Evolutionary conservation across 352 stramenopile genomes (phyloP).

Genomic region (Ophiocytium majus): DNA sequence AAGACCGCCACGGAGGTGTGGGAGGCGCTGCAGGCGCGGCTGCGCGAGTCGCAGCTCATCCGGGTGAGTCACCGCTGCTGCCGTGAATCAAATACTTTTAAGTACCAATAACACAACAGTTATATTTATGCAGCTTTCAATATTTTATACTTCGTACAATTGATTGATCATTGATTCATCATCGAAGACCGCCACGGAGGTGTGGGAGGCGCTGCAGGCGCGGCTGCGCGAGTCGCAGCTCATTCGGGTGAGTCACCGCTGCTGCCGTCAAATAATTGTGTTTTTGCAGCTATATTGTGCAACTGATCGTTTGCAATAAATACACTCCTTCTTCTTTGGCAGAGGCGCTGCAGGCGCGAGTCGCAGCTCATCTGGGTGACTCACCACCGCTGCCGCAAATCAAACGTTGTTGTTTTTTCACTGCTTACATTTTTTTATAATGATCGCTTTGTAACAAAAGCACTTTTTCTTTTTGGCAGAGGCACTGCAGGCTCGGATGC

Average conservation of each 20-base stretch:
- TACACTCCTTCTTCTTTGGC: too few species aligned
- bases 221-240: constrained; percentile 53
- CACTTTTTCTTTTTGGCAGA: constrained; percentile 48
- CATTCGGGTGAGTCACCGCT: constrained; percentile 43
- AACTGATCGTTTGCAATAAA: too few species aligned
- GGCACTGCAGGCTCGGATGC: constrained; percentile 45
- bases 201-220: constrained; percentile 53
- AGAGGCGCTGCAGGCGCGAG: too few species aligned
- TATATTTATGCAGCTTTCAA: constrained; percentile 6
- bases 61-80: constrained; percentile 32
- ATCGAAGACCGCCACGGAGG: constrained; percentile 46
- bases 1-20: constrained; percentile 54
- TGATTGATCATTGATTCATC: neutral
- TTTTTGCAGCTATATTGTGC: constrained; percentile 6
- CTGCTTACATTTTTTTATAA: constrained; percentile 1
- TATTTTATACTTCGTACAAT: constrained; percentile 6
- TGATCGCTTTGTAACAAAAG: constrained; percentile 17
- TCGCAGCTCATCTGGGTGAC: too few species aligned
- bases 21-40: constrained; percentile 50
- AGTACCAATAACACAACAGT: neutral
- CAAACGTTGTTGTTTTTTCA: neutral
- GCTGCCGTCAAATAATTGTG: neutral
- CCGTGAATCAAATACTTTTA: neutral
- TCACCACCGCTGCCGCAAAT: too few species aligned
- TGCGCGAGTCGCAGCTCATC: constrained; percentile 55